Conservation (phyloP, 805 yeast species). For the Kregervanrija fluxuum region DNA sequence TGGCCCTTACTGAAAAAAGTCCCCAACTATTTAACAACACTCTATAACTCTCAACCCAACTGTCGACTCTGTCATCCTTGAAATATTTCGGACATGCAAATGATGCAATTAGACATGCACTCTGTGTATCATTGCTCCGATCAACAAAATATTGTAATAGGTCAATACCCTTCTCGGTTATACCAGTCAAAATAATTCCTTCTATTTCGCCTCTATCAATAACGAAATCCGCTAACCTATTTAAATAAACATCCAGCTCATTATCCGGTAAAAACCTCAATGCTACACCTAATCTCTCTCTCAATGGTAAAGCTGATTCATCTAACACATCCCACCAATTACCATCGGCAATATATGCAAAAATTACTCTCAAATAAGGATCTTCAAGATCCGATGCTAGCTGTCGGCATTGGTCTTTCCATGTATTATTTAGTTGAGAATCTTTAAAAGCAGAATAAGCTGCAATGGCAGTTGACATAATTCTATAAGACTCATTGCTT, state of each 20-base stretch:
- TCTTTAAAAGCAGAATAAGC: slow-evolving; percentile 71
- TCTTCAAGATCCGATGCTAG: slow-evolving; percentile 84
- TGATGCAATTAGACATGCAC: slow-evolving; percentile 75
- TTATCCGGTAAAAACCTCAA: slow-evolving; percentile 75
- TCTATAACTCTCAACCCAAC: slow-evolving; percentile 73
- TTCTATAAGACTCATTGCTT: slow-evolving; percentile 56
- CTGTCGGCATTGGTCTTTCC: slow-evolving; percentile 90
- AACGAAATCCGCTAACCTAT: slow-evolving; percentile 62
- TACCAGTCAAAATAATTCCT: slow-evolving; percentile 87
- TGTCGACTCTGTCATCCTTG: slow-evolving; percentile 60
- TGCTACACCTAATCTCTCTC: slow-evolving; percentile 89
- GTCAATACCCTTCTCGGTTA: slow-evolving; percentile 77
- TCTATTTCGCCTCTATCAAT: slow-evolving; percentile 79
- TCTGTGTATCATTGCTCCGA: slow-evolving; percentile 84
- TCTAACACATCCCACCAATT: slow-evolving; percentile 96
- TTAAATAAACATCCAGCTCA: slow-evolving; percentile 66
- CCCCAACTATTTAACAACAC: slow-evolving; percentile 72
- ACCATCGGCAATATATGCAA: slow-evolving; percentile 88
- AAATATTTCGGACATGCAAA: slow-evolving; percentile 84
- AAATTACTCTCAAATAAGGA: slow-evolving; percentile 85
- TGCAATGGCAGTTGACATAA: slow-evolving; percentile 91
- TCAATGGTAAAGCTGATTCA: slow-evolving; percentile 78
- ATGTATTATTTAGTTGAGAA: slow-evolving; percentile 56
- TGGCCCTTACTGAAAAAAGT: slow-evolving; percentile 69
- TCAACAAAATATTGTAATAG: slow-evolving; percentile 82